Conservation (phyloP, 2,329 filamentous ascomycete species). For the Colletotrichum trifolii region DNA sequence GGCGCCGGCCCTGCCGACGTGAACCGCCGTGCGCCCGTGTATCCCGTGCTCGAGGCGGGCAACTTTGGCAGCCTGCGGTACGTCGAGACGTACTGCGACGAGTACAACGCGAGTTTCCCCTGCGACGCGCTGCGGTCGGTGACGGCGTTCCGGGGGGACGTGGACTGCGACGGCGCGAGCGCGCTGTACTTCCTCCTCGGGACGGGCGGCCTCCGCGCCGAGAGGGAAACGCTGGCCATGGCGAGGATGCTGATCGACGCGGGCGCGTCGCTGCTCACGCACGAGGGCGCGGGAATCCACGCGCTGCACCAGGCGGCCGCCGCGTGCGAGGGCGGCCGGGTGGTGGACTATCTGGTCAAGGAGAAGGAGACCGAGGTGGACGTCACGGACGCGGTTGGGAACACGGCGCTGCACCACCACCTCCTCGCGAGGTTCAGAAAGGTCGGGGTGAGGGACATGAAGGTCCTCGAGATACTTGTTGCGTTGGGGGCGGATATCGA, state of each 20-base stretch:
- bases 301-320: constrained; percentile 26
- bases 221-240: constrained; percentile 4
- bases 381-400: constrained; percentile 11
- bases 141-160: constrained; percentile 5
- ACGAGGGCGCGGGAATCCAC: constrained; percentile 15
- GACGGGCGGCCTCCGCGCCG: constrained; percentile 7
- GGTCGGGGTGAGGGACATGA: neutral
- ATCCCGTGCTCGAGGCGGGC: constrained; percentile 21
- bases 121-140: constrained; percentile 26
- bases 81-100: constrained; percentile 29
- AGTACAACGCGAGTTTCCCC: constrained; percentile 33
- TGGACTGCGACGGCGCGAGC: constrained; percentile 21
- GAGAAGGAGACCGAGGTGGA: constrained; percentile 7
- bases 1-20: neutral
- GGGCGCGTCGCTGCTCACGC: constrained; percentile 23
- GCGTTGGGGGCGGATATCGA: constrained; percentile 47
- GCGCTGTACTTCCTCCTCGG: constrained; percentile 31
- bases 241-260: constrained; percentile 1
- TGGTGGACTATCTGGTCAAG: constrained; percentile 1
- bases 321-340: constrained; percentile 15
- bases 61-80: constrained; percentile 28
- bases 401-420: constrained; percentile 32
- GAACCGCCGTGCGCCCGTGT: constrained; percentile 24
- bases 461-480: constrained; percentile 39
- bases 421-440: constrained; percentile 21